Conservation (phyloP, 2,329 filamentous ascomycete species). For the Gyromitra esculenta region DNA sequence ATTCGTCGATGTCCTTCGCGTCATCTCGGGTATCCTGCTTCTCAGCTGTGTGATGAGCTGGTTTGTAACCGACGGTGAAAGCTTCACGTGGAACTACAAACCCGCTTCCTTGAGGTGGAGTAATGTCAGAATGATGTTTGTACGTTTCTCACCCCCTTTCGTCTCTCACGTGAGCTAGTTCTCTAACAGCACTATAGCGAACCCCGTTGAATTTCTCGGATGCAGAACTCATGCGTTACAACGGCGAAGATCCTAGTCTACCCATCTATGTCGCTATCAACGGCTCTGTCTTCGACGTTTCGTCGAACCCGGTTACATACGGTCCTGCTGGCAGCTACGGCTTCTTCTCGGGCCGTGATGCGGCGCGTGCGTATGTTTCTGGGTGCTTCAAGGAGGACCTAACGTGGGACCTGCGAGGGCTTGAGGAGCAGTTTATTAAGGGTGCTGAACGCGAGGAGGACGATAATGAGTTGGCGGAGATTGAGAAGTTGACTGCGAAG, state of each 20-base stretch:
- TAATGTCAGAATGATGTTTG: slow-evolving; percentile 70
- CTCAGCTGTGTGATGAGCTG: slow-evolving; percentile 78
- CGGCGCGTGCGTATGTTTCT: slow-evolving; percentile 87
- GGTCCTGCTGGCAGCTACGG: slow-evolving; percentile 86
- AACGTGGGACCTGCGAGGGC: slow-evolving; percentile 83
- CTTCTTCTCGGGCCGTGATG: slow-evolving; percentile 86
- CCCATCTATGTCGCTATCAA: slow-evolving; percentile 93
- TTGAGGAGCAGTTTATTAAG: slow-evolving; percentile 82
- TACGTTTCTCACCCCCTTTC: slow-evolving; percentile 61
- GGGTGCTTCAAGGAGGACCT: slow-evolving; percentile 89
- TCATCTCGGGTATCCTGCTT: slow-evolving; percentile 73
- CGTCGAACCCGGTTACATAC: slow-evolving; percentile 74
- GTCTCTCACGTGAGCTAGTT: too few species aligned
- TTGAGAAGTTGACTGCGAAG: slow-evolving; percentile 60
- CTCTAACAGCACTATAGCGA: slow-evolving; percentile 30
- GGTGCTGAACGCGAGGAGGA: slow-evolving; percentile 65
- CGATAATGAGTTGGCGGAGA: slow-evolving; percentile 67
- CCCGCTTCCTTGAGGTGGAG: slow-evolving; percentile 70
- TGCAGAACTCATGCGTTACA: slow-evolving; percentile 75
- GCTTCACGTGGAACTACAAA: slow-evolving; percentile 74
- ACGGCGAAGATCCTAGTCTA: slow-evolving; percentile 77
- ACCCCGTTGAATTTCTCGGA: slow-evolving; percentile 76
- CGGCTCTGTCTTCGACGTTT: slow-evolving; percentile 85
- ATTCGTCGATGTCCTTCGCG: slow-evolving; percentile 73
- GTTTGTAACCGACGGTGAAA: slow-evolving; percentile 76